phyloP scores from a whole-genome alignment of 306 rosid species.

The Vicia villosa region DNA sequence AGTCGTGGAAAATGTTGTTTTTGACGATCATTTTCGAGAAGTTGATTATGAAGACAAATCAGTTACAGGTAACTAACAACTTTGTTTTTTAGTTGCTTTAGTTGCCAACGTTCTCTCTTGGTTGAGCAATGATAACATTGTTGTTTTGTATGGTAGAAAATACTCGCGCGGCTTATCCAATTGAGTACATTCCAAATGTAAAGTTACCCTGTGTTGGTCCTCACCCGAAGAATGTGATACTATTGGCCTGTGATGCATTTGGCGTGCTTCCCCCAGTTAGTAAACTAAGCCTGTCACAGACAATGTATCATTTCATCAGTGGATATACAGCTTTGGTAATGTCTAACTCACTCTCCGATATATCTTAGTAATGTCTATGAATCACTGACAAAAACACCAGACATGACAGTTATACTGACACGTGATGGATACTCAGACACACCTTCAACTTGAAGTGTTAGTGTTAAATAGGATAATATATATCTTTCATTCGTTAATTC shows the following conservation, averaged over 20 bases:
- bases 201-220: constrained; percentile 84
- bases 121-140: background rate
- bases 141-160: constrained; percentile 56
- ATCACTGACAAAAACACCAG: too few species aligned
- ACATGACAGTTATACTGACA: background rate
- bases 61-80: constrained; percentile 65
- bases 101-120: background rate
- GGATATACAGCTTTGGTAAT: constrained; percentile 92
- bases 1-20: constrained; percentile 85
- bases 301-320: constrained; percentile 96
- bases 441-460: background rate
- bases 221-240: constrained; percentile 83
- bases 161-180: constrained; percentile 90
- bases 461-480: background rate
- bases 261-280: constrained; percentile 94
- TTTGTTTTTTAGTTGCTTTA: background rate
- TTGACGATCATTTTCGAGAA: constrained; percentile 70
- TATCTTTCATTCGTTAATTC: background rate
- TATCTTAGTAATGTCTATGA: background rate
- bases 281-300: constrained; percentile 77
- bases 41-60: constrained; percentile 77
- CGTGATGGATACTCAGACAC: background rate
- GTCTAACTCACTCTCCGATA: background rate
- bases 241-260: constrained; percentile 90
- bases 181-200: constrained; percentile 87